Base-by-base conservation (phyloP, 139 green algal species). In the Zygnema cylindricum region DNA sequence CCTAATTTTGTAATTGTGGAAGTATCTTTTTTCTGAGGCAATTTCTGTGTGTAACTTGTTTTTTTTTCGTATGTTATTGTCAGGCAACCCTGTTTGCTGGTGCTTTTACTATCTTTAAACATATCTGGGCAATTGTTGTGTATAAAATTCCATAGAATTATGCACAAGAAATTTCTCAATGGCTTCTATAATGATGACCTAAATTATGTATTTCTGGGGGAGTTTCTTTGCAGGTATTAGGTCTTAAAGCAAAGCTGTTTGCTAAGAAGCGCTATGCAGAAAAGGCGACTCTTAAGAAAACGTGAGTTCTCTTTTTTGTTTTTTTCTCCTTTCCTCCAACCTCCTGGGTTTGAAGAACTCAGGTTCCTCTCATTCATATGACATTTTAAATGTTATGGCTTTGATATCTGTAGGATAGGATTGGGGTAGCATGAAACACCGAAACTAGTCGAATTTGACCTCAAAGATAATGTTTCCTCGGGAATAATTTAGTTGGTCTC, bases 231-330 rank as follows among this genome's bases (percentile, higher is more conserved):
- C 76, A 96, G 78, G 93, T 95, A 1, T 88, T 98, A 35, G 96
- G 97, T 82, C 92, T 99, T 63, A 98, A 98, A 95, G 98, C 94
- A 85, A 99, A 99, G 94, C 94, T 99, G 91, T 98, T 97, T 86
- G 95, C 95, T 55, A 99, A 99, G 95, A 97, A 99, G 94, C 93
- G 98, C 33, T 95, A 98, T 86, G 91, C 93, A 76, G 98, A 99
- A 94, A 99, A 99, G 96, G 95, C 96, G 0, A 94, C 94, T 63
- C 98, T 99, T 97, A 98, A 98, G 92, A 99, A 99, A 92, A 99
- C 97, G 69, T 91, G 33, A 89, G 88, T 85, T 11, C 42, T 81
- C 71, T 38, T 81, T 38, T 81, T 21, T 21, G 2, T 57, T 1
- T 2, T 21, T 16, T 84, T 84, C 3, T 2, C 23, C 23, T 57